These are phyloP conservation scores for Alnus rubra DNA, from an alignment of 306 rosid genomes.

Conservation along the genomic window DNA sequence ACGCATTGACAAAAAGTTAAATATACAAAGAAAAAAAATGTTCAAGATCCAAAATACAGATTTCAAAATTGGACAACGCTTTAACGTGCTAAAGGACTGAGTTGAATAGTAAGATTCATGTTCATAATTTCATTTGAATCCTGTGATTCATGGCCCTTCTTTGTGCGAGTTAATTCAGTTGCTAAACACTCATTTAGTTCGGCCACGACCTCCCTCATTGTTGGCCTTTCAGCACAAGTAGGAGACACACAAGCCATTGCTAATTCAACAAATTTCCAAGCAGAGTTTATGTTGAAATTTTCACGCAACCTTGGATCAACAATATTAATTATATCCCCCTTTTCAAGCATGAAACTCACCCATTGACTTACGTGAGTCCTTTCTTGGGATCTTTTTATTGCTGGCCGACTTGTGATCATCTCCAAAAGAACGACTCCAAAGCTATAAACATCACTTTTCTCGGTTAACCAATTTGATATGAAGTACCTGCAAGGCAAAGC, in stretches of 20 bases:
- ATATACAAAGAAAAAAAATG: background rate
- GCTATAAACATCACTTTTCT: constrained; percentile 27
- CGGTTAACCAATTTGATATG: background rate
- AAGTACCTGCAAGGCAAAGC: background rate
- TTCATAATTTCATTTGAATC: background rate
- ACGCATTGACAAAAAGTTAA: background rate
- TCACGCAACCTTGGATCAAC: constrained; percentile 12
- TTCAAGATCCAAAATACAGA: background rate
- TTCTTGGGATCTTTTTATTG: background rate
- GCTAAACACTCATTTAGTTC: constrained; percentile 16
- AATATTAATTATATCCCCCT: constrained; percentile 14
- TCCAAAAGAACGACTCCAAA: constrained; percentile 26
- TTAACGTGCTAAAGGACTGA: background rate
- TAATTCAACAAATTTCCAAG: constrained; percentile 27
- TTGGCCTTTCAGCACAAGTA: constrained; percentile 18
- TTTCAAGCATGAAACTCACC: background rate
- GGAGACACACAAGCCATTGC: constrained; percentile 22
- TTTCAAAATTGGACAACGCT: background rate
- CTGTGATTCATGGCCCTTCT: background rate
- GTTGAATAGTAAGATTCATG: background rate
- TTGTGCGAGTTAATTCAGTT: background rate
- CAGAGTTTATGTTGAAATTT: background rate
- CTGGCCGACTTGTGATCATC: constrained; percentile 13
- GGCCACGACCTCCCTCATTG: constrained; percentile 9
- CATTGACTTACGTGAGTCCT: constrained; percentile 2